Evolutionary conservation across 352 stramenopile species (phyloP).

Genomic region (Halophytophthora polymorphica): DNA sequence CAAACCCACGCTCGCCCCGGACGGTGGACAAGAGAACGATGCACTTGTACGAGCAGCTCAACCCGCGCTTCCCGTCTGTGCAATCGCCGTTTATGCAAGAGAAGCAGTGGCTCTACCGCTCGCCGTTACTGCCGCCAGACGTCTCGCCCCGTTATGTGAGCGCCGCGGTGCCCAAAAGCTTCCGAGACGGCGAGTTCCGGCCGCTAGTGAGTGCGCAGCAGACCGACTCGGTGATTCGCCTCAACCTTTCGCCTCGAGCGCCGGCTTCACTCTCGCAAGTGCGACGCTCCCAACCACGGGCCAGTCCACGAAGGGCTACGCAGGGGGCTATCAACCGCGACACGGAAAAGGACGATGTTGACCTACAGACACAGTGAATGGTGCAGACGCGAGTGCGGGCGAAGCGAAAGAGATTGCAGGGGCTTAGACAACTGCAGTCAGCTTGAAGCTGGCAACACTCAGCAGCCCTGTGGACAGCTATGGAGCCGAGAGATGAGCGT

Average conservation of each 20-base stretch:
- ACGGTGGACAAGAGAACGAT: slow-evolving; percentile 9
- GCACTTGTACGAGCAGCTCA: slow-evolving; percentile 43
- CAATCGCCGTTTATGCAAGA: slow-evolving; percentile 34
- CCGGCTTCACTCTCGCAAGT: slow-evolving; percentile 16
- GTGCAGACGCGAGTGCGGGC: background rate
- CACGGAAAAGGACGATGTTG: too few species aligned
- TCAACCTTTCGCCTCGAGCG: slow-evolving; percentile 32
- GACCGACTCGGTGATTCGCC: slow-evolving; percentile 44
- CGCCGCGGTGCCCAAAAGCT: slow-evolving; percentile 51
- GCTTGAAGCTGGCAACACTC: too few species aligned
- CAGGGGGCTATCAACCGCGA: too few species aligned
- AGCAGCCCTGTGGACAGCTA: too few species aligned
- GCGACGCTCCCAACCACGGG: slow-evolving; percentile 9
- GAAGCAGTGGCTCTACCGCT: slow-evolving; percentile 54
- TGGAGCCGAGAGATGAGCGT: too few species aligned
- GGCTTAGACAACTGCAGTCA: too few species aligned
- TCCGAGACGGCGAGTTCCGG: slow-evolving; percentile 50
- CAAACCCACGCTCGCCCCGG: slow-evolving; percentile 1
- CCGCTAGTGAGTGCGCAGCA: slow-evolving; percentile 44
- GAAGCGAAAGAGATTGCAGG: background rate
- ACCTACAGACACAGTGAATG: background rate
- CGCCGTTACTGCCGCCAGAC: slow-evolving; percentile 41
- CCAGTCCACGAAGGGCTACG: slow-evolving; percentile 15
- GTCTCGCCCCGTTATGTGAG: slow-evolving; percentile 51
- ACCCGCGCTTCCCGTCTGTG: slow-evolving; percentile 64